A percentile compares a stretch with the other conserved stretches of the same genome.
phyloP scores from a whole-genome alignment of 768 basidiomycete genomes.

The Boletus rufocinnamomeus region DNA sequence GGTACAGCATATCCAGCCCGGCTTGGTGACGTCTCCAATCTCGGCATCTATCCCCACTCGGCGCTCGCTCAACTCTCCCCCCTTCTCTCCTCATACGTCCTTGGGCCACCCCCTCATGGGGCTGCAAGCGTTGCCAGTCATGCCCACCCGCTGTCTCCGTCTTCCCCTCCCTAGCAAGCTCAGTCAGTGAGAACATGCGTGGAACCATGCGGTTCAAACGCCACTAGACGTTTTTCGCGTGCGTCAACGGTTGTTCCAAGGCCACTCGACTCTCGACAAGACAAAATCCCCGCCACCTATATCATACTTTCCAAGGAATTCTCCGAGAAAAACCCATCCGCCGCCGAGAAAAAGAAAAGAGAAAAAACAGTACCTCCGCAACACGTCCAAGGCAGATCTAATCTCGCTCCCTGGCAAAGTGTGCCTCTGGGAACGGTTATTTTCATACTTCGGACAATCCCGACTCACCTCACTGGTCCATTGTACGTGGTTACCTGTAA shows the following conservation, averaged over 20 bases:
- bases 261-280: slow-evolving; percentile 8
- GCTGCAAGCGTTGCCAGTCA: background rate
- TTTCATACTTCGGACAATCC: slow-evolving; percentile 28
- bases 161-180: background rate
- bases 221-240: slow-evolving; percentile 35
- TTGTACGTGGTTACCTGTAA: slow-evolving; percentile 11
- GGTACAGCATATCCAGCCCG: background rate
- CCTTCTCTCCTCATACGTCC: background rate
- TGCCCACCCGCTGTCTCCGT: background rate
- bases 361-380: background rate
- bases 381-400: slow-evolving; percentile 20
- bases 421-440: slow-evolving; percentile 24
- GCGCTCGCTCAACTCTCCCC: background rate
- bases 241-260: slow-evolving; percentile 21
- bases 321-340: background rate
- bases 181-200: slow-evolving; percentile 6
- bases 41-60: background rate
- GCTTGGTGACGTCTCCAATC: slow-evolving; percentile 9
- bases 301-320: slow-evolving; percentile 1
- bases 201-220: slow-evolving; percentile 25
- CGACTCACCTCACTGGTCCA: slow-evolving; percentile 10
- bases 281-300: slow-evolving; percentile 1
- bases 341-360: slow-evolving; percentile 4
- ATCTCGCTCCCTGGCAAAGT: slow-evolving; percentile 20
- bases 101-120: background rate